Evolutionary conservation across 139 green algal species (phyloP).

Genomic region (Chlorella sorokiniana): DNA sequence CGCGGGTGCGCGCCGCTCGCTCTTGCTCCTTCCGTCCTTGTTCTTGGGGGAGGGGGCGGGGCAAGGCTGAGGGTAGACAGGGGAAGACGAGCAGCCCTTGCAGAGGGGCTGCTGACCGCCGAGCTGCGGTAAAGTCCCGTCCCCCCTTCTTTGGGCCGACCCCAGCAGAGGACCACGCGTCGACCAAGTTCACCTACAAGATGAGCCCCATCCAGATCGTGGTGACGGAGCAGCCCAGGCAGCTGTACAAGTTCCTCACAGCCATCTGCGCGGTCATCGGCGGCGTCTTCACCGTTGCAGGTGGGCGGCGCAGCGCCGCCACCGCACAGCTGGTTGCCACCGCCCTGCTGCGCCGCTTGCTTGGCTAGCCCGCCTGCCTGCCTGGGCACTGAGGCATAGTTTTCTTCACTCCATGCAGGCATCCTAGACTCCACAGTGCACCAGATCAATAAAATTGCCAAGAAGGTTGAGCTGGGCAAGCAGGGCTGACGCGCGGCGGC

Average conservation of each 20-base stretch:
- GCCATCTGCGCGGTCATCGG: slow-evolving; percentile 84
- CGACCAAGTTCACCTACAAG: slow-evolving; percentile 80
- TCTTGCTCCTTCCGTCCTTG: too few relatives aligned
- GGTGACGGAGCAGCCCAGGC: slow-evolving; percentile 62
- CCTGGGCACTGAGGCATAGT: too few relatives aligned
- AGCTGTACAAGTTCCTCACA: slow-evolving; percentile 86
- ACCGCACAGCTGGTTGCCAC: too few relatives aligned
- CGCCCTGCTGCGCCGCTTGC: not conserved
- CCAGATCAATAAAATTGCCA: slow-evolving; percentile 63
- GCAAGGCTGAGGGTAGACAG: too few relatives aligned
- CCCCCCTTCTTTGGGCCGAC: too few relatives aligned
- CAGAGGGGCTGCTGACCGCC: not conserved
- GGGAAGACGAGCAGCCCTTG: too few relatives aligned
- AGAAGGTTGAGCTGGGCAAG: slow-evolving; percentile 84
- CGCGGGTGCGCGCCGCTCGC: slow-evolving; percentile 6
- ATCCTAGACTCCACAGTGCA: slow-evolving; percentile 87
- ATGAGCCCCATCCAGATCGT: slow-evolving; percentile 82
- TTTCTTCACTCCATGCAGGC: slow-evolving; percentile 36
- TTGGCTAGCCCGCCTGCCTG: not conserved
- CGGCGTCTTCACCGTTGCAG: slow-evolving; percentile 87
- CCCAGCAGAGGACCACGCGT: slow-evolving; percentile 65
- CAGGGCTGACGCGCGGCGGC: slow-evolving; percentile 47
- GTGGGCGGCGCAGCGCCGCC: too few relatives aligned
- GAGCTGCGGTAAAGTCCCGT: too few relatives aligned
- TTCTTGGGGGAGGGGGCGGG: not conserved